Percentiles rank a stretch among this genome's conserved stretches.
Conservation (phyloP, 805 yeast genomes). For the Nematodospora valgi region DNA sequence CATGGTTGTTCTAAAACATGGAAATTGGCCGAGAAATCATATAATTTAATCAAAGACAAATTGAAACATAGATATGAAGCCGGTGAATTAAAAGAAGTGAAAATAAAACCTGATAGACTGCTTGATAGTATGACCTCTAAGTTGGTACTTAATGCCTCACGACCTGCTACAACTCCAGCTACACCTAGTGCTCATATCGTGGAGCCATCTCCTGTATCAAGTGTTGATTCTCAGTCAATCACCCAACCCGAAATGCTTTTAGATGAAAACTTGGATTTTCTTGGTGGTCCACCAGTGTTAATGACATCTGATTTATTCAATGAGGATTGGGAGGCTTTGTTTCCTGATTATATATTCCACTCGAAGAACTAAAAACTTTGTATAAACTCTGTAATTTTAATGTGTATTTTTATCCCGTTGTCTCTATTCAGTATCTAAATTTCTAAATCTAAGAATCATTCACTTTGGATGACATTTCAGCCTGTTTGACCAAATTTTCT, state of each 20-base stretch:
- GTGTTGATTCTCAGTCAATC: constrained; percentile 1
- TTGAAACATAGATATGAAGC: constrained; percentile 17
- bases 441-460: constrained; percentile 14
- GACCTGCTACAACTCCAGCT: not conserved
- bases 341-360: constrained; percentile 43
- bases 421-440: not conserved
- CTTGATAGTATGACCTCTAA: too few species aligned
- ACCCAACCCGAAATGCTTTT: constrained; percentile 18
- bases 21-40: constrained; percentile 46
- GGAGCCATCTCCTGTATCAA: not conserved
- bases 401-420: not conserved
- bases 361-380: constrained; percentile 10
- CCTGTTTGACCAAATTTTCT: constrained; percentile 32
- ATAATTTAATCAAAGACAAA: constrained; percentile 35
- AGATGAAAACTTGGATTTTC: constrained; percentile 29
- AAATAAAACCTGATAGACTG: not conserved
- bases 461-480: constrained; percentile 27
- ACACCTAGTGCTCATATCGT: not conserved
- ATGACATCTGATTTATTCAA: constrained; percentile 48
- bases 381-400: not conserved
- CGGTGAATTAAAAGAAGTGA: constrained; percentile 6
- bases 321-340: constrained; percentile 49
- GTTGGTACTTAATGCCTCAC: too few species aligned
- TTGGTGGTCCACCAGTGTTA: constrained; percentile 52
- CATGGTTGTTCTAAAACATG: constrained; percentile 43